phyloP scores from a whole-genome alignment of 2,329 filamentous ascomycete genomes.

The Magnaporthales sp. region DNA sequence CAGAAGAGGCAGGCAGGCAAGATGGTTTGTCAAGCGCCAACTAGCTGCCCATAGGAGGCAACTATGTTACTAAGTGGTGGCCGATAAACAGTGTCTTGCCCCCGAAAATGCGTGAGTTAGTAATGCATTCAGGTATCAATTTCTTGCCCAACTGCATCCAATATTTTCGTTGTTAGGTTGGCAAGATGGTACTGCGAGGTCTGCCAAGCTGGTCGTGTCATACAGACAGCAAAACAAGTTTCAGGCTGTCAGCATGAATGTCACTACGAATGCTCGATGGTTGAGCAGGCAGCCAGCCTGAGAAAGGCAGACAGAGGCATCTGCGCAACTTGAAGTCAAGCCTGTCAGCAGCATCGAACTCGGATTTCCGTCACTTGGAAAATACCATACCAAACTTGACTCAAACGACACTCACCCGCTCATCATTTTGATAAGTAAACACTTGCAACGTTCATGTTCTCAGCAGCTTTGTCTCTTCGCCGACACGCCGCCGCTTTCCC shows the following conservation, averaged over 20 bases:
- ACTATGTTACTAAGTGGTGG: too few species aligned
- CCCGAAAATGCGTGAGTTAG: background rate
- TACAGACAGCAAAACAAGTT: background rate
- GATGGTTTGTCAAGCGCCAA: background rate
- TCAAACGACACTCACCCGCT: background rate
- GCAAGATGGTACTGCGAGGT: background rate
- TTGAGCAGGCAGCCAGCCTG: background rate
- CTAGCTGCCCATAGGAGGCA: background rate
- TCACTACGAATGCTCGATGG: background rate
- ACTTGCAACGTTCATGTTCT: too few species aligned
- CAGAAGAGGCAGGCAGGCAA: background rate
- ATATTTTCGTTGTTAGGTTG: background rate
- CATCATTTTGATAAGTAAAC: too few species aligned
- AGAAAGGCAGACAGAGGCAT: background rate
- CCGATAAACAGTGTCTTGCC: background rate
- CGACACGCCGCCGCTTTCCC: too few species aligned
- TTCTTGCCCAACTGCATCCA: background rate
- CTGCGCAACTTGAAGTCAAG: background rate
- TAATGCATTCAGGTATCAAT: background rate
- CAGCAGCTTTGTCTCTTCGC: background rate
- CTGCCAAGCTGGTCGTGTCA: background rate
- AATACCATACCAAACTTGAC: background rate
- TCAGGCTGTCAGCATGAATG: background rate
- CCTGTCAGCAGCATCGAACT: background rate
- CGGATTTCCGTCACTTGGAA: background rate